Base-by-base conservation (phyloP, 2,329 filamentous ascomycete species). In the Aspergillus sp. region DNA sequence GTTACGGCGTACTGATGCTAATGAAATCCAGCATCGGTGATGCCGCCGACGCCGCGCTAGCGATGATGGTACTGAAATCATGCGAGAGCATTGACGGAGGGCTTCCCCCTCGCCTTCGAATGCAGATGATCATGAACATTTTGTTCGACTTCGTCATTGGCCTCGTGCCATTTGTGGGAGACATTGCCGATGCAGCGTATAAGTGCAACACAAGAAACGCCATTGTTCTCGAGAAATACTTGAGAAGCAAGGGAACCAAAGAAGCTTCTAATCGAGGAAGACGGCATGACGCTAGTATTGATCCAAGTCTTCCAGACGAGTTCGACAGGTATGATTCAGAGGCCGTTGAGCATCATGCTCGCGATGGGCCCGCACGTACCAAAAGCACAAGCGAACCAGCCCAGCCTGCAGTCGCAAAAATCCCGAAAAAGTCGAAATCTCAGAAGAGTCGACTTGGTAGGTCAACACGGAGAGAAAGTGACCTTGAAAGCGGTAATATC, bases 101-200 rank as follows among this genome's bases (percentile, higher is more conserved):
- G 15, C 85, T 98, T 46, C 77, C 78, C 1, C 66, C 76, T 4
- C 71, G 76, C 9, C 77, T 94, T 54, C 82, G 85, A 59, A 75
- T 84, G 30, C 84, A 84, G 71, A 98, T 99, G 95, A 76, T 93
- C 66, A 77, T 93, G 72, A 96, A 97, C 77, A 86, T 97, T 59
- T 70, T 80, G 15, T 66, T 84, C 23, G 81, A 81, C 60, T 81
- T 81, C 56, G 41, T 81, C 49, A 74, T 86, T 56, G 81, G 83
- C 45, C 73, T 85, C 30, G 74, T 85, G 31, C 83, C 84, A 22
- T 81, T 84, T 61, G 64, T 84, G 15, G 83, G 82, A 50, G 81
- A 83, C 61, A 45, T 82, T 61, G 79, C 76, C 47, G 81, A 82
- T 69, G 80, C 79, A 1, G 64, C 80, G 25, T 82, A 79, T 67